phyloP scores from a whole-genome alignment of 371 early-diverging fungal species.

The Lichtheimia ornata region DNA sequence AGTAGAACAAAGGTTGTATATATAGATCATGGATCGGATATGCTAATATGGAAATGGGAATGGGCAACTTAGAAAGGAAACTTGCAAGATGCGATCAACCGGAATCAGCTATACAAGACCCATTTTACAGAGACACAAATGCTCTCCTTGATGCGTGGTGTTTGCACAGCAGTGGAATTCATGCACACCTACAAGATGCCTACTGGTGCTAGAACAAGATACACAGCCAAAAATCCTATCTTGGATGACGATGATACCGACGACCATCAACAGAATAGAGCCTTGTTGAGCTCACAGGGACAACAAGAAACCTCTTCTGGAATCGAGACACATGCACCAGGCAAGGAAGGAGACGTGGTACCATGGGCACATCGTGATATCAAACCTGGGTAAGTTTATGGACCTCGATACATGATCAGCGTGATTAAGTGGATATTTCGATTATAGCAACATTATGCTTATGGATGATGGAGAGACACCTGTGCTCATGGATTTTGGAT shows the following conservation, averaged over 20 bases:
- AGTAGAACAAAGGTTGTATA: constrained; percentile 14
- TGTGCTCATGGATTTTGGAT: constrained; percentile 81
- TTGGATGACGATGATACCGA: constrained; percentile 16
- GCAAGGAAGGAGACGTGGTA: constrained; percentile 35
- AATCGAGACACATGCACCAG: constrained; percentile 20
- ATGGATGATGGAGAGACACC: constrained; percentile 70
- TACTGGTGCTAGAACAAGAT: constrained; percentile 10
- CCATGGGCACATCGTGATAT: constrained; percentile 81
- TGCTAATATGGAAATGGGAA: constrained; percentile 27
- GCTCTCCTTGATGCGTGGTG: constrained; percentile 25
- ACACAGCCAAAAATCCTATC: constrained; percentile 15
- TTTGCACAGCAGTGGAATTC: constrained; percentile 18
- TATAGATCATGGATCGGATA: constrained; percentile 17
- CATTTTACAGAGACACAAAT: constrained; percentile 57
- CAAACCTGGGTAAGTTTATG: constrained; percentile 68
- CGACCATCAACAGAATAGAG: constrained; percentile 19
- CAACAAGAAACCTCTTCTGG: constrained; percentile 48
- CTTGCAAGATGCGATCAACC: constrained; percentile 61
- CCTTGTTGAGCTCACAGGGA: constrained; percentile 55
- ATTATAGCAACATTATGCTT: constrained; percentile 54
- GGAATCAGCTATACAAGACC: constrained; percentile 41
- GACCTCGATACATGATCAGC: background rate
- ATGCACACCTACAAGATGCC: constrained; percentile 21
- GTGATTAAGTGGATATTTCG: background rate
- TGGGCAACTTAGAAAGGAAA: constrained; percentile 50